These are phyloP conservation scores for Colletotrichum echinochloae DNA, from an alignment of 2,329 filamentous ascomycete species.

Conservation along the genomic window DNA sequence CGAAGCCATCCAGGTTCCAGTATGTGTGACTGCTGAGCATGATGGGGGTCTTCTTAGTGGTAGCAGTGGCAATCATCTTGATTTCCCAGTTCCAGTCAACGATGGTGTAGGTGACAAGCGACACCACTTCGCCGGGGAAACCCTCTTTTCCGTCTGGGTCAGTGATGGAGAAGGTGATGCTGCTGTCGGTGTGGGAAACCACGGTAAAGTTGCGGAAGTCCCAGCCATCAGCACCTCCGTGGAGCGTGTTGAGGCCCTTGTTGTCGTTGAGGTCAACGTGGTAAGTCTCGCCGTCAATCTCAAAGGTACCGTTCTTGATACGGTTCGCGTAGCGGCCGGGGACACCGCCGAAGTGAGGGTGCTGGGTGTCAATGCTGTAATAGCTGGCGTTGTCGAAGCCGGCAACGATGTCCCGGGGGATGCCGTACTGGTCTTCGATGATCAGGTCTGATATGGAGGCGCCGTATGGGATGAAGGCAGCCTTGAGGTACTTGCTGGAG, in stretches of 20 bases:
- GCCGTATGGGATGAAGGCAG: constrained; percentile 79
- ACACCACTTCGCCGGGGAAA: constrained; percentile 82
- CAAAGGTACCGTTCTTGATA: constrained; percentile 81
- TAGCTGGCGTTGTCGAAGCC: constrained; percentile 82
- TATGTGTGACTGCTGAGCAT: constrained; percentile 83
- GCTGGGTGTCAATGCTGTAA: constrained; percentile 72
- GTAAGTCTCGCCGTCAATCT: constrained; percentile 72
- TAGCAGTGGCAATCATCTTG: constrained; percentile 77
- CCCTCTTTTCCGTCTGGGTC: constrained; percentile 80
- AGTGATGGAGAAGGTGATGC: constrained; percentile 80
- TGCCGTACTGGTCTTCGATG: constrained; percentile 75
- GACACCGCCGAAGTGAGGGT: constrained; percentile 79
- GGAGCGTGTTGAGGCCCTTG: constrained; percentile 72
- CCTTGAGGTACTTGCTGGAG: constrained; percentile 73
- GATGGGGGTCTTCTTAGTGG: constrained; percentile 82
- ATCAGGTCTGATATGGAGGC: constrained; percentile 79
- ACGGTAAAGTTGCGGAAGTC: constrained; percentile 84
- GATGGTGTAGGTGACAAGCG: constrained; percentile 80
- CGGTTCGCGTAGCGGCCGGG: constrained; percentile 85
- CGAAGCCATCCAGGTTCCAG: constrained; percentile 86
- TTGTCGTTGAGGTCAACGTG: constrained; percentile 74
- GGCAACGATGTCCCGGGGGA: constrained; percentile 76
- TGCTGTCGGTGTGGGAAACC: constrained; percentile 72
- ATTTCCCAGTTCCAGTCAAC: constrained; percentile 76
- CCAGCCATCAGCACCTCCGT: constrained; percentile 79